Base-by-base conservation (phyloP, 208 protist genomes). In the Acanthamoeba lenticulata region DNA sequence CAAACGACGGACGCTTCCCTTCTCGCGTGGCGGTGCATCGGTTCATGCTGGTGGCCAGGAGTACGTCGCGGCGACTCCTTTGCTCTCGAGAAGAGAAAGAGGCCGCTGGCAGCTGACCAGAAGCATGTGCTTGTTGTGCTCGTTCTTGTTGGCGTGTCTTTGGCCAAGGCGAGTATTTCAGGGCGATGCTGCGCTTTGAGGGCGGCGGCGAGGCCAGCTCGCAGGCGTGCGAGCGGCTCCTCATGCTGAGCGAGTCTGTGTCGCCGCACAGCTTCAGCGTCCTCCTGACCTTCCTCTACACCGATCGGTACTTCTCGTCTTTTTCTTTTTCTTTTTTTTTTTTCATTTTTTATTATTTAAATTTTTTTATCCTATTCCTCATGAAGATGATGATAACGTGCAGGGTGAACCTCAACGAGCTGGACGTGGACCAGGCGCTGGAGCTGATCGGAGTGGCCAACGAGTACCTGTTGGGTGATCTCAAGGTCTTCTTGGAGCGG, bases 401-500 rank as follows among this genome's bases (percentile, higher is more conserved):
- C 32, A 81, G 72, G 72, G 72, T 81, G 34, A 38, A 81, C 19
- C 11, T 81, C 36, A n/a, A 19, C 38, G 1, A 81, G 11, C n/a
- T 81, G 72, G 72, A 81, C 2, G 72, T 81, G 7, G 72, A 81
- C 38, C 36, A 49, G 19, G 72, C 72, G 72, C 72, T 81, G 6
- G 72, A 81, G 72, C 19, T 81, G 72, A 38, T 81, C 36, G 72
- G 72, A 2, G 72, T 81, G 72, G 72, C 72, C 11, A 81, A 81
- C 42, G 72, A 81, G 42, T 81, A 81, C 24, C 72, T 81, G 3
- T 13, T 81, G 38, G 19, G 24, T 38, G 72, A 81, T 11, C 72
- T 81, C 72, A 81, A 81, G 72, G 21, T 81, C 11, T 81, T 81
- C 72, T 4, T 47, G 1, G 72, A 81, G 72, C 72, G 72, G 38